Evolutionary conservation across 768 basidiomycete genomes (phyloP).

Genomic region (Leccinum sublutescens): DNA sequence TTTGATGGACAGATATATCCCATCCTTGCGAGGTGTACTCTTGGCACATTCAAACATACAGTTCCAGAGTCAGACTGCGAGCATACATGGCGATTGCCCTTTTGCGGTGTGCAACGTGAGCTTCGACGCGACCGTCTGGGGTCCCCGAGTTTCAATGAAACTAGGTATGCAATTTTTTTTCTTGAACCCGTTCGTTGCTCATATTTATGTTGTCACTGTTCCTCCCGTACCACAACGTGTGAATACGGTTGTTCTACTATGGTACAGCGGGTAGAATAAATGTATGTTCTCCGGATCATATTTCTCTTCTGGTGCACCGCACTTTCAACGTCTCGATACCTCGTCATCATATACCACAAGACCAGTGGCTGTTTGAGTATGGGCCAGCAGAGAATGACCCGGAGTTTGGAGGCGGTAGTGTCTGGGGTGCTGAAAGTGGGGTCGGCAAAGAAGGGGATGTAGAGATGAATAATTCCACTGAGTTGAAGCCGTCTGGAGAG

Average conservation of each 20-base stretch:
- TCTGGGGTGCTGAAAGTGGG: constrained; percentile 20
- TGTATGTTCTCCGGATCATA: constrained; percentile 88
- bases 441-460: constrained; percentile 1
- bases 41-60: constrained; percentile 78
- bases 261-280: constrained; percentile 77
- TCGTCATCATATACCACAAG: constrained; percentile 80
- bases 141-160: constrained; percentile 76
- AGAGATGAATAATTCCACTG: constrained; percentile 12
- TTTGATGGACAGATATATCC: constrained; percentile 66
- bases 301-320: constrained; percentile 83
- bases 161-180: constrained; percentile 51
- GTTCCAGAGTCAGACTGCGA: constrained; percentile 63
- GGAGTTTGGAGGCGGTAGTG: constrained; percentile 50
- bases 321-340: constrained; percentile 97
- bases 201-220: background rate
- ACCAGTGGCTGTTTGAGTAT: constrained; percentile 84
- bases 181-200: background rate
- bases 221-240: background rate
- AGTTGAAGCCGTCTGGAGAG: constrained; percentile 7
- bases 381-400: constrained; percentile 80
- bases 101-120: constrained; percentile 71
- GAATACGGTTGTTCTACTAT: background rate
- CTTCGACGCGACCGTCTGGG: constrained; percentile 90
- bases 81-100: constrained; percentile 80
- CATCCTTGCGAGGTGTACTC: constrained; percentile 82